Evolutionary conservation across 2,329 filamentous ascomycete genomes (phyloP), one percentile per base, ranked within the genome.

Genomic region (Esteya vermicola): DNA sequence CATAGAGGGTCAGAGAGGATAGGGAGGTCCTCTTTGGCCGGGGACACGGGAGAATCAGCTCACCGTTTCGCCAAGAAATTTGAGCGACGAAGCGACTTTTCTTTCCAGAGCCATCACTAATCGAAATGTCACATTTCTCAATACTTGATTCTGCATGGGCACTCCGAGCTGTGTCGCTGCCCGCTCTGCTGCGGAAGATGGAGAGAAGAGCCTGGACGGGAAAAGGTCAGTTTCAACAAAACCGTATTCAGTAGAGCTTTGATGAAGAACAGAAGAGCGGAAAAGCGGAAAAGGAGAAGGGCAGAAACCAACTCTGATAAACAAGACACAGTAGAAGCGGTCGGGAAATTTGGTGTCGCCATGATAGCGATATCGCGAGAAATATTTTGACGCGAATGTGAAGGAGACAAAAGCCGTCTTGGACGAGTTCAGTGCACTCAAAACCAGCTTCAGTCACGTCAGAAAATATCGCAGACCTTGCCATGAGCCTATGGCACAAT

Each of bases 331-430:
- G 45, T 76, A 81, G 57, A 88, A 88, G 45, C 68, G 71, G 23
- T 74, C 69, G 6, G 63, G 62, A 34, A 65, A 63, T 47, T 68
- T 65, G 8, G 61, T 56, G 26, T 51, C 59, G 18, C 70, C 72
- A 41, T 73, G 67, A 50, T 76, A 89, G 39, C 72, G 68, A 57
- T 86, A 89, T 27, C 70, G 71, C 7, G 77, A 86, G 62, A 88
- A 88, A 30, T 72, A 69, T 47, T 64, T 71, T 31, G 72, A 69
- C 33, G 78, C 65, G 39, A 88, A 75, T 8, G 71, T 70, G 51
- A 85, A 78, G 43, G 78, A 80, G 21, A 79, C 77, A 55, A 88
- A 88, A 16, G 81, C 81, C 4, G 83, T 85, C 53, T 84, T 85
- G 41, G 82, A 84, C n/a, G 73, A 72, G 55, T 89, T 89, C 47